phyloP scores from a whole-genome alignment of 1,139 yeast species.

The Taphrina betulina region DNA sequence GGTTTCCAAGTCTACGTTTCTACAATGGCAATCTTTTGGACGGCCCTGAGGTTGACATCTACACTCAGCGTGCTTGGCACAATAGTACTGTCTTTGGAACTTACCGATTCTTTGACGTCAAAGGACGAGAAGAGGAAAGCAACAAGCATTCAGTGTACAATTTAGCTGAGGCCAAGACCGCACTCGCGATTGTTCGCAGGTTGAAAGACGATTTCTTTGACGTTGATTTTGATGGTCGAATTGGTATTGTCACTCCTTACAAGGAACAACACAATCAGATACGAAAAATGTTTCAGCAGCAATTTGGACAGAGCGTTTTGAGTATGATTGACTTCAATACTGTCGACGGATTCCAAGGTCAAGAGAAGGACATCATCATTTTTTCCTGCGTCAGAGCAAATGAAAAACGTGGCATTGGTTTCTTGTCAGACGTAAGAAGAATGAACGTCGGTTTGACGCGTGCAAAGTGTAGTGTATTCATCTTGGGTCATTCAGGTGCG shows the following conservation, averaged over 20 bases:
- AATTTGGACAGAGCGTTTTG: constrained; percentile 63
- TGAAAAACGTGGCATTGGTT: constrained; percentile 64
- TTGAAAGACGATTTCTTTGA: constrained; percentile 54
- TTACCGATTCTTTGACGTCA: constrained; percentile 73
- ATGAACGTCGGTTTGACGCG: constrained; percentile 96
- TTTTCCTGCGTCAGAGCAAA: constrained; percentile 90
- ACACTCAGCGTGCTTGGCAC: constrained; percentile 79
- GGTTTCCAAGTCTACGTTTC: constrained; percentile 81
- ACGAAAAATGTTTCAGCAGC: constrained; percentile 55
- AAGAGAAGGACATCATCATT: constrained; percentile 88
- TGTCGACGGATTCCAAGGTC: constrained; percentile 98
- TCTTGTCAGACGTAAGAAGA: constrained; percentile 82
- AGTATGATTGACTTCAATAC: constrained; percentile 84
- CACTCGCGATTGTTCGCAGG: constrained; percentile 64
- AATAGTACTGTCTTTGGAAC: constrained; percentile 55
- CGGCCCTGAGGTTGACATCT: constrained; percentile 65
- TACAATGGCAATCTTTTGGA: constrained; percentile 70
- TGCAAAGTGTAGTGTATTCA: constrained; percentile 90
- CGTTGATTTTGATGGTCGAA: constrained; percentile 61
- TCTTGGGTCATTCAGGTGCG: constrained; percentile 73
- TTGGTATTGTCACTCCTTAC: constrained; percentile 93
- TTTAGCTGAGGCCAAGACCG: constrained; percentile 65
- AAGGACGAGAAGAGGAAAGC: constrained; percentile 60
- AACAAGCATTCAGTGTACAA: constrained; percentile 71
- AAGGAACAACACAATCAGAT: constrained; percentile 75